Conservation (phyloP, 768 basidiomycete species). For the Pulveroboletus sp. region DNA sequence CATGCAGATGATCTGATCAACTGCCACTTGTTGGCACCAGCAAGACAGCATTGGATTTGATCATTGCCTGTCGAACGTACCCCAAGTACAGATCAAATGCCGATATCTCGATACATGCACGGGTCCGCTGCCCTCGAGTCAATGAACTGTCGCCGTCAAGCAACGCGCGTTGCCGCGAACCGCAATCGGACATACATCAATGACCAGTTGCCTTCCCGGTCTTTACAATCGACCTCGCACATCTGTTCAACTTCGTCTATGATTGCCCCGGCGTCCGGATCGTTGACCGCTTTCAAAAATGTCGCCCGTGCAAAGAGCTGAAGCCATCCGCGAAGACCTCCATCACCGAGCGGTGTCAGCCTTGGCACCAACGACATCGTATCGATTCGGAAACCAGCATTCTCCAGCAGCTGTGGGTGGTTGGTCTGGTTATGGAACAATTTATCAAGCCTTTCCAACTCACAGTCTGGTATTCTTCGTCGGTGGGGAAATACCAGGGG, state of each 20-base stretch:
- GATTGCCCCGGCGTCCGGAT: conserved; percentile 52
- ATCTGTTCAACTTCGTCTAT: conserved; percentile 59
- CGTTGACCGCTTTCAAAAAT: conserved; percentile 50
- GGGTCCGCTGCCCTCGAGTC: conserved; percentile 4
- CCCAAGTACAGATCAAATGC: not conserved
- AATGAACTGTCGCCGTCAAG: conserved; percentile 13
- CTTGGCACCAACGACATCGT: conserved; percentile 54
- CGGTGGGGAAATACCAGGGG: conserved; percentile 84
- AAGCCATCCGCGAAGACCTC: conserved; percentile 59
- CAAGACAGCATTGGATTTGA: conserved; percentile 4
- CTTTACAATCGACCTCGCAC: conserved; percentile 51
- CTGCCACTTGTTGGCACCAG: not conserved
- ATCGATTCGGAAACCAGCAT: conserved; percentile 51
- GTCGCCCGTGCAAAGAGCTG: conserved; percentile 57
- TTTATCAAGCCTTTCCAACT: conserved; percentile 6
- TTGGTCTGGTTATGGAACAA: conserved; percentile 1
- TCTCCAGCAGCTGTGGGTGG: conserved; percentile 45
- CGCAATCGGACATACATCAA: conserved; percentile 72
- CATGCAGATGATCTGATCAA: not conserved
- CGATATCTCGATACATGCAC: not conserved
- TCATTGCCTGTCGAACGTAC: conserved; percentile 4
- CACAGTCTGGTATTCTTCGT: conserved; percentile 59
- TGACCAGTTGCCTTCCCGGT: conserved; percentile 57
- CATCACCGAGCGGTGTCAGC: conserved; percentile 47
- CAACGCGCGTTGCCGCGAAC: conserved; percentile 47